Conservation (phyloP, 225 moss, liverwort and hornwort genomes). For the Lunularia cruciata region DNA sequence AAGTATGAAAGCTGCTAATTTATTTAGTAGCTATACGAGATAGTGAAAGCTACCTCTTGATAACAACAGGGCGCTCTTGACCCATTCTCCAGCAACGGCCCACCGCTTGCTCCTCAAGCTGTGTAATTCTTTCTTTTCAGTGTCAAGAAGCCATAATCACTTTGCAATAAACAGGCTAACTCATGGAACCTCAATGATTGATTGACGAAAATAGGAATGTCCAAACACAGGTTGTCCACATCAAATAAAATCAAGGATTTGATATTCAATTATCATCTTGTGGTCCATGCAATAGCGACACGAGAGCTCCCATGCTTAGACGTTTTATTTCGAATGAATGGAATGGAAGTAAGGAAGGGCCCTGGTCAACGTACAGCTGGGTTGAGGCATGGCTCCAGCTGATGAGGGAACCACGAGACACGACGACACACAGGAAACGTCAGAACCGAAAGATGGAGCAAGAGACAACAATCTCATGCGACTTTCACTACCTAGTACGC, state of each 20-base stretch:
- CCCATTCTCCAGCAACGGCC: constrained; percentile 99
- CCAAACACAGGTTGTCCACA: no score
- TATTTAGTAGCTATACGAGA: no score
- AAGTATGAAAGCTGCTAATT: no score
- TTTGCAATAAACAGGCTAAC: no score
- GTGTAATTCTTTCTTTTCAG: constrained; percentile 9
- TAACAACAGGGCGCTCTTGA: constrained; percentile 94
- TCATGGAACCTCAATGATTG: no score
- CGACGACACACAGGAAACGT: neutral
- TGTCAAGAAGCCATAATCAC: no score
- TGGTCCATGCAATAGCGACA: no score
- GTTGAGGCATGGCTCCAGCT: constrained; percentile 99
- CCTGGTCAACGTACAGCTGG: constrained; percentile 66
- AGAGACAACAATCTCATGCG: constrained; percentile 34
- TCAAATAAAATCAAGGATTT: no score
- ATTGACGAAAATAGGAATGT: no score
- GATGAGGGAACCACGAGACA: constrained; percentile 33
- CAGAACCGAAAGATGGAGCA: neutral
- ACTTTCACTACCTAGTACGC: neutral
- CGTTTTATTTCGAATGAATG: no score
- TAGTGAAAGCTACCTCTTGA: constrained; percentile 63
- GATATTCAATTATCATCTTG: no score
- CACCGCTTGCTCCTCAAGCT: constrained; percentile 99
- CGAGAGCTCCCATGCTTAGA: no score
- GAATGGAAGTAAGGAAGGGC: neutral